Evolutionary conservation across 306 rosid genomes (phyloP), one percentile per base, ranked within the genome.

Genomic region (Herpetospermum pedunculosum): DNA sequence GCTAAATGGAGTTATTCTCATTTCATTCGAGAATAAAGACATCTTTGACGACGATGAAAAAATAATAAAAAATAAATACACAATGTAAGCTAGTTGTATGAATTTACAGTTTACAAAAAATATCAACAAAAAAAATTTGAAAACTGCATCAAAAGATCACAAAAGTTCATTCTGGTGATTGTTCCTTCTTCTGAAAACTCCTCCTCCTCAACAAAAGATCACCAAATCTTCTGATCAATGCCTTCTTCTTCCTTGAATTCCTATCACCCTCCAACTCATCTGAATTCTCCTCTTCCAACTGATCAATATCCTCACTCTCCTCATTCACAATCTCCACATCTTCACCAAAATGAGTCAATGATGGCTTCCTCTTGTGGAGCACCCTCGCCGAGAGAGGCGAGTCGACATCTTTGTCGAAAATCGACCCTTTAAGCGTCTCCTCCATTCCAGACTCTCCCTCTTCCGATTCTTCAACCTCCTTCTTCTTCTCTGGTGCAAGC

Each of bases 201-300:
- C 75, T 89, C 80, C 92, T 93, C 41, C 86, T 81, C 70, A 91
- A 18, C 21, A 75, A 78, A 62, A 92, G 93, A 80, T 89, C 97
- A 4, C 97, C 96, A 78, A 93, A 90, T 80, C 97, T 89, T 57
- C 89, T 77, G 0, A 91, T 67, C 75, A 93, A 79, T 25, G 96
- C 96, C 60, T 78, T 91, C 79, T 94, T 88, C 71, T 93, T 93
- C 40, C 97, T 85, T 0, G 88, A 85, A 83, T 80, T 87, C 19
- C 78, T 78, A 6, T 86, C 96, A 52, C 52, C 44, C 26, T 90
- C 92, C 0, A 59, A 4, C 14, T 85, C 91, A 58, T 88, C 90
- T 59, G 71, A 81, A 23, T 74, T 10, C n/a, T 18, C 48, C 18
- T 40, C 72, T 25, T 82, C 89, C 4, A 80, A 71, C 59, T 83